Evolutionary conservation across 805 yeast genomes (phyloP), one percentile per base, ranked within the genome.

Genomic region (Clavispora carvajalis): DNA sequence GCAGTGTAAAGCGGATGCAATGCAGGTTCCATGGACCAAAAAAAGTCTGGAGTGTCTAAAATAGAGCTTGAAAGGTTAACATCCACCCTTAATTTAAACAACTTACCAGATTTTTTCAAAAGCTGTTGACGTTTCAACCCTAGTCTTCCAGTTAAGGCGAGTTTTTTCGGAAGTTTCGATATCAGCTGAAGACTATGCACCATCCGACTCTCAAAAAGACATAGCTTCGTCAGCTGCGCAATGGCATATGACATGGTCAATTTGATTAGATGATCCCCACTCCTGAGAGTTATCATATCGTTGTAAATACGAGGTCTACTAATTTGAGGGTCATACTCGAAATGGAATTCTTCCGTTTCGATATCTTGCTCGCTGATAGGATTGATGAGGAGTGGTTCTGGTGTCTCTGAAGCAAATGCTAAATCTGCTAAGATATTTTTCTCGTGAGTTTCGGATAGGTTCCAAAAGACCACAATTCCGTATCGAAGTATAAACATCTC

Each of bases 401-500:
- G 69, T 11, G 60, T 59, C 19, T 59, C 68, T 11, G 64, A 59
- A 5, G 87, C 87, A 63, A 84, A 80, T n/a, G 82, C 84, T 47
- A 93, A 69, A 56, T 93, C 99, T 1, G 97, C 98, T 40, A 93
- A 71, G 15, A 93, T 79, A 53, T 91, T 93, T 65, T 89, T 89
- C 55, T 93, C 99, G 57, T 93, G 96, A 7, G 77, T 71, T 57
- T 89, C 96, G 2, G 91, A 80, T 52, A 93, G 89, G 56, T 93
- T 93, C 99, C 99, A 93, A 55, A 93, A 90, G 16, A 93, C 97
- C n/a, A 93, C 88, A 11, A 91, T 95, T 16, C 99, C 99, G 58
- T 93, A 93, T 39, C 79, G 81, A 58, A 91, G 80, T 11, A 93
- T 76, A 55, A 93, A 93, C 71, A 93, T 74, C 55, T 91, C 98